Base-by-base conservation (phyloP, 2,329 filamentous ascomycete genomes). In the Thielaviopsis populi region DNA sequence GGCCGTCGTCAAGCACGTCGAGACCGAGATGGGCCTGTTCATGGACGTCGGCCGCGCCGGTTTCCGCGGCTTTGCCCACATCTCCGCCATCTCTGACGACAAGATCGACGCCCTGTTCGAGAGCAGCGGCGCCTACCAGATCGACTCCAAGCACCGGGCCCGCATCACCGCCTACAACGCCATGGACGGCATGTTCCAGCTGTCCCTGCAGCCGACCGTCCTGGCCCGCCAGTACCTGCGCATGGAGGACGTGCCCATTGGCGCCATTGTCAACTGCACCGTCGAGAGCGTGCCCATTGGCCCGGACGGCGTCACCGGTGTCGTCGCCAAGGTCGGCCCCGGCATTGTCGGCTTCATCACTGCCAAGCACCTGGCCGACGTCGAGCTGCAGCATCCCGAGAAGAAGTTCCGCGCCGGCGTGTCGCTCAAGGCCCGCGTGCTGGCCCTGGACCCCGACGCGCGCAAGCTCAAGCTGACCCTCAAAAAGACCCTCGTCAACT, bases 401-500 rank as follows among this genome's bases (percentile, higher is more conserved):
- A 95, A 92, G 78, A 97, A 96, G 72, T 99, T 96, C 75, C 83
- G 88, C 66, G 89, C 92, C 72, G 91, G 91, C 1, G 83, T 89
- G 73, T 83, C 86, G 62, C 85, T 99, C 67, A 96, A 89, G 69
- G 88, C 88, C 22, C 83, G 92, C 66, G 89, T 99, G 30, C 76
- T 99, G 33, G 95, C 90, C 0, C 87, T 85, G 17, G 84, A 96
- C 70, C 74, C 83, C 1, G 80, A 82, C 61, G 92, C 87, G 75
- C 85, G 86, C 65, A 87, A 91, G 71, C 81, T 97, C 68, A 86
- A 88, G 40, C 79, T 99, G 68, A 97, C 94, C 0, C 74, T 99
- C 69, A 99, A 97, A 79, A 99, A 97, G 77, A 89, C 89, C 1
- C 78, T 99, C 19, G 83, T 99, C 68, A 95, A 96, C 74, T 94